Percentiles rank a stretch among this genome's conserved stretches.
These are phyloP conservation scores for Durotheca rogersii DNA, from an alignment of 495 filamentous ascomycete genomes.

Conservation along the genomic window DNA sequence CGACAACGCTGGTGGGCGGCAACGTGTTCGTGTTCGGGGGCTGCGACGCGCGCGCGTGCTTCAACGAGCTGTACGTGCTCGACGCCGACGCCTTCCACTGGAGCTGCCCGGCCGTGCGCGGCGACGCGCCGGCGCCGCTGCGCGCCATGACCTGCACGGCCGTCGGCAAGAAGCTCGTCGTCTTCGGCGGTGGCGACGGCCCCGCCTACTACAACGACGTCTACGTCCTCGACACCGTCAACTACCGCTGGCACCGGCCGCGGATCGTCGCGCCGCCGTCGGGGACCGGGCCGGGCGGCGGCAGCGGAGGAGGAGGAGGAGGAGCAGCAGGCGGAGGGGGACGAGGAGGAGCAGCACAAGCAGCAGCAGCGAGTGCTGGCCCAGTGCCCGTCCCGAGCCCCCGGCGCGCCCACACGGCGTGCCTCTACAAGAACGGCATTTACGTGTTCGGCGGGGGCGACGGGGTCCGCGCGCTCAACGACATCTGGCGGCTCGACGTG, in stretches of 20 bases:
- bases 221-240: slow-evolving; percentile 66
- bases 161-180: slow-evolving; percentile 63
- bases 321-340: too few relatives aligned
- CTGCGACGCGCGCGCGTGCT: slow-evolving; percentile 62
- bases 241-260: slow-evolving; percentile 59
- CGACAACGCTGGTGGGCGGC: slow-evolving; percentile 59
- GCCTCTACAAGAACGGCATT: slow-evolving; percentile 65
- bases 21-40: slow-evolving; percentile 68
- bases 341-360: too few relatives aligned
- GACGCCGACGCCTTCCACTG: slow-evolving; percentile 67
- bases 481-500: slow-evolving; percentile 67
- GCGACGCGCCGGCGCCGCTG: slow-evolving; percentile 60
- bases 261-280: too few relatives aligned
- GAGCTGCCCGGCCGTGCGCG: slow-evolving; percentile 58
- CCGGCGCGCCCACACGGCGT: slow-evolving; percentile 63
- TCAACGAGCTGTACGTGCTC: slow-evolving; percentile 65
- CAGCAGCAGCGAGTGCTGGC: too few relatives aligned
- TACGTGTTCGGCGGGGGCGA: slow-evolving; percentile 69
- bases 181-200: slow-evolving; percentile 67
- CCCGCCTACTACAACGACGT: slow-evolving; percentile 69
- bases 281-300: slow-evolving; percentile 51
- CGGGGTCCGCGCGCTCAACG: slow-evolving; percentile 63
- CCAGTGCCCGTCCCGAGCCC: slow-evolving; percentile 58
- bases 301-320: too few relatives aligned
- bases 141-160: slow-evolving; percentile 68